Conservation (phyloP, 495 filamentous ascomycete genomes). For the Thermothielavioides terrestris region DNA sequence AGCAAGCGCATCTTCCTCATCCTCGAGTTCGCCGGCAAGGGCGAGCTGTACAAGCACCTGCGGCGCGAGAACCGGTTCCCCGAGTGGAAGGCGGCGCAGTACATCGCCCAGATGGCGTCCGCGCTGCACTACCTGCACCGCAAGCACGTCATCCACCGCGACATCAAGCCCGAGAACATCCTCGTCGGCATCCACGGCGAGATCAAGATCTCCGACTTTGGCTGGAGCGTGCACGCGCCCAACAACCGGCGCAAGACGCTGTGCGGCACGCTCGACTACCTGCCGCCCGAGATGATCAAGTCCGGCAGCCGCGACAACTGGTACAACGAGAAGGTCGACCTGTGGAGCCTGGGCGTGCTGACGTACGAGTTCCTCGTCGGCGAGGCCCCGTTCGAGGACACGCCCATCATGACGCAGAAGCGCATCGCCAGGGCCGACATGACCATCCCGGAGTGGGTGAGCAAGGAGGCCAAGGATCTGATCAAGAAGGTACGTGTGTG, state of each 20-base stretch:
- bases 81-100: slow-evolving; percentile 93
- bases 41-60: slow-evolving; percentile 95
- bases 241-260: slow-evolving; percentile 91
- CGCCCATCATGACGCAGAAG: slow-evolving; percentile 86
- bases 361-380: slow-evolving; percentile 96
- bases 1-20: slow-evolving; percentile 93
- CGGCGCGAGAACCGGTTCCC: slow-evolving; percentile 80
- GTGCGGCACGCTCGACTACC: slow-evolving; percentile 95
- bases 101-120: slow-evolving; percentile 97
- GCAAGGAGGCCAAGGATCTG: slow-evolving; percentile 80
- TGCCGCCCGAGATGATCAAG: slow-evolving; percentile 95
- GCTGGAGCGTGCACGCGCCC: slow-evolving; percentile 96
- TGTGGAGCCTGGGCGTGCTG: slow-evolving; percentile 92
- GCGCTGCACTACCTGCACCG: slow-evolving; percentile 88
- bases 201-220: slow-evolving; percentile 98
- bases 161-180: slow-evolving; percentile 99
- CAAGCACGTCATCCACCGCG: slow-evolving; percentile 97
- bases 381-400: slow-evolving; percentile 95
- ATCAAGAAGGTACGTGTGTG: slow-evolving; percentile 65
- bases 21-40: slow-evolving; percentile 89
- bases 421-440: slow-evolving; percentile 86
- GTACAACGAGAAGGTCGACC: slow-evolving; percentile 90
- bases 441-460: slow-evolving; percentile 83
- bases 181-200: slow-evolving; percentile 95
- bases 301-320: slow-evolving; percentile 69